phyloP scores from a whole-genome alignment of 1,139 yeast genomes.

The Diutina pseudorugosa region DNA sequence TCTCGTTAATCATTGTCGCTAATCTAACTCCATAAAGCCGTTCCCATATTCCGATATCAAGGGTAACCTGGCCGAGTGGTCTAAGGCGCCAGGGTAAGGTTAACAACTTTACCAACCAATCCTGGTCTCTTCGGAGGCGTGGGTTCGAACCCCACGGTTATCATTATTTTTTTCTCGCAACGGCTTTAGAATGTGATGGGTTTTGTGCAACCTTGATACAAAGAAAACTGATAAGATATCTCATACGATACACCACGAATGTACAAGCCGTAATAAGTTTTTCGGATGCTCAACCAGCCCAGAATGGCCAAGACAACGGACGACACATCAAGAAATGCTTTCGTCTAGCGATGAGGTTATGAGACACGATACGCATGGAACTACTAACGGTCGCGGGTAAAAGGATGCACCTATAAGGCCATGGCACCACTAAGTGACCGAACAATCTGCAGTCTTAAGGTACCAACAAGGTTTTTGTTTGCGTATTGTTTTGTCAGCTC shows the following conservation, averaged over 20 bases:
- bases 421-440: neutral
- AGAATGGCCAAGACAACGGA: no score
- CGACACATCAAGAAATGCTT: no score
- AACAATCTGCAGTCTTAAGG: neutral
- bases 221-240: neutral
- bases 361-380: no score
- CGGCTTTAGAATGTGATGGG: neutral
- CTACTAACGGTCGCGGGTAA: neutral
- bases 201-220: neutral
- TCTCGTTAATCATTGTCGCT: no score
- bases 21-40: no score
- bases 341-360: no score
- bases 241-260: neutral
- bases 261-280: neutral
- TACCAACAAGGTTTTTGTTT: neutral
- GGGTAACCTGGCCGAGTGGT: constrained; percentile 3
- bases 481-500: neutral
- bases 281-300: no score
- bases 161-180: neutral
- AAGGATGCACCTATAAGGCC: neutral
- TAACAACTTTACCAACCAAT: neutral
- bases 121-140: constrained; percentile 4
- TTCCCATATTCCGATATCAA: neutral
- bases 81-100: constrained; percentile 4
- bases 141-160: constrained; percentile 3